Evolutionary conservation across 176 grass and related monocot species (phyloP).

Genomic region (Thalia dealbata): DNA sequence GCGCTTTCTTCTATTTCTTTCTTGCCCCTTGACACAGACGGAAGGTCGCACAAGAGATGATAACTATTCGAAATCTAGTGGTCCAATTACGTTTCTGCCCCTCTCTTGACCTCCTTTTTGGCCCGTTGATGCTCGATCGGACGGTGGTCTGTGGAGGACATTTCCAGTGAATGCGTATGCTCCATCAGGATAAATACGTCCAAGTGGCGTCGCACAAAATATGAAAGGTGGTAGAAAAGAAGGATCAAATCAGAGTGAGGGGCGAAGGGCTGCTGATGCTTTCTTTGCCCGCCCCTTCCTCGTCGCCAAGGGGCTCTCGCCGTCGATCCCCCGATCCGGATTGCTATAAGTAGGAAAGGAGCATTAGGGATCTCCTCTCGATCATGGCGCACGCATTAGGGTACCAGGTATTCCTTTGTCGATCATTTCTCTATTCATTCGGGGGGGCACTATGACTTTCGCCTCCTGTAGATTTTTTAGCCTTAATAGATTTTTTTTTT

Average conservation of each 20-base stretch:
- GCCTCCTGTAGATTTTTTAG: neutral
- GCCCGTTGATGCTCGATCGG: no score
- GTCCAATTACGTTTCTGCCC: no score
- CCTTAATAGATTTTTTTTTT: neutral
- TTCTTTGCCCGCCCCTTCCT: conserved; percentile 21
- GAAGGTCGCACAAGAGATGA: no score
- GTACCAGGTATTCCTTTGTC: conserved; percentile 24
- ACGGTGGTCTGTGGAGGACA: no score
- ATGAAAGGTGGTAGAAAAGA: no score
- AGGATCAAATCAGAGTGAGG: neutral
- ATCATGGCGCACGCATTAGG: conserved; percentile 38
- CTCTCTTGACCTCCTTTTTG: no score
- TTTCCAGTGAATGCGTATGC: no score
- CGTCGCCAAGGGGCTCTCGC: conserved; percentile 15
- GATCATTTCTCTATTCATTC: neutral
- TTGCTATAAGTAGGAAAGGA: neutral
- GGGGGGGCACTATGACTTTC: neutral
- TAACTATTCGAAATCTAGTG: no score
- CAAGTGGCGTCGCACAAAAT: no score
- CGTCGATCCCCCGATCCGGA: neutral
- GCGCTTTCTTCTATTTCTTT: no score
- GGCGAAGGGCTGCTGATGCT: neutral
- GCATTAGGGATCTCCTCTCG: neutral
- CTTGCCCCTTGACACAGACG: no score
- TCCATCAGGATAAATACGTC: no score